These are phyloP conservation scores for Leishmania martiniquensis DNA, from an alignment of 208 protist genomes.

Conservation along the genomic window DNA sequence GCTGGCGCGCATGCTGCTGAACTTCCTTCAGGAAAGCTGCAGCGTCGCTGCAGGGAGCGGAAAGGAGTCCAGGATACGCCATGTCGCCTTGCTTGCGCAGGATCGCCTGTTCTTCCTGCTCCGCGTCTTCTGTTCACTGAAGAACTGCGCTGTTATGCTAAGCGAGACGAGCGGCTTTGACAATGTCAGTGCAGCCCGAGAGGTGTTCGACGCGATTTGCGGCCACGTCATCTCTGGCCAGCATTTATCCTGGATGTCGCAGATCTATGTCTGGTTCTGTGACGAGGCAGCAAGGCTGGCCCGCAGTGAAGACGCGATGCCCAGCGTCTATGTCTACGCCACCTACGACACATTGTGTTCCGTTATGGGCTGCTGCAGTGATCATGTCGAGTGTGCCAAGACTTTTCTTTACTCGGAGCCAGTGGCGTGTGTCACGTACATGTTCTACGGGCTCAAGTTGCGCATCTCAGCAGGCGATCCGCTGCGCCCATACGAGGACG, in stretches of 20 bases:
- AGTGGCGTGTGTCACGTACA: constrained; percentile 56
- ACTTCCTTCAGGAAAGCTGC: constrained; percentile 47
- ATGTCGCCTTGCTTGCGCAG: constrained; percentile 33
- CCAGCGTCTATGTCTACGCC: constrained; percentile 36
- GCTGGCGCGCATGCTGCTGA: constrained; percentile 47
- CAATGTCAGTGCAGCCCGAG: constrained; percentile 3
- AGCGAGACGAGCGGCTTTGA: constrained; percentile 20
- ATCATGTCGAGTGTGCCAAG: constrained; percentile 41
- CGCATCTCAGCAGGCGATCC: constrained; percentile 51
- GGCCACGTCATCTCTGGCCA: constrained; percentile 21
- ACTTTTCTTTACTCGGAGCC: constrained; percentile 74
- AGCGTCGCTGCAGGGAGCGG: constrained; percentile 1
- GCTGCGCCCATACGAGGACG: constrained; percentile 53
- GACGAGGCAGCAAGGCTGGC: constrained; percentile 43
- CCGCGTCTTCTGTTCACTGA: constrained; percentile 48
- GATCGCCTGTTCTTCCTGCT: constrained; percentile 69
- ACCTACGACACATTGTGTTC: constrained; percentile 49
- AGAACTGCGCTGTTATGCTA: constrained; percentile 53
- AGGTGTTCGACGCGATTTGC: constrained; percentile 36
- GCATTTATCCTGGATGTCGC: constrained; percentile 57
- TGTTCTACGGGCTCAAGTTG: constrained; percentile 80
- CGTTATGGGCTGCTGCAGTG: constrained; percentile 54
- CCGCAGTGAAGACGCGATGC: constrained; percentile 24
- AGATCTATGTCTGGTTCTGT: constrained; percentile 56
- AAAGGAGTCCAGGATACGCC: constrained; percentile 30